These are phyloP conservation scores for Dillenia suffruticosa DNA, from an alignment of 164 flowering plant species.

Conservation along the genomic window DNA sequence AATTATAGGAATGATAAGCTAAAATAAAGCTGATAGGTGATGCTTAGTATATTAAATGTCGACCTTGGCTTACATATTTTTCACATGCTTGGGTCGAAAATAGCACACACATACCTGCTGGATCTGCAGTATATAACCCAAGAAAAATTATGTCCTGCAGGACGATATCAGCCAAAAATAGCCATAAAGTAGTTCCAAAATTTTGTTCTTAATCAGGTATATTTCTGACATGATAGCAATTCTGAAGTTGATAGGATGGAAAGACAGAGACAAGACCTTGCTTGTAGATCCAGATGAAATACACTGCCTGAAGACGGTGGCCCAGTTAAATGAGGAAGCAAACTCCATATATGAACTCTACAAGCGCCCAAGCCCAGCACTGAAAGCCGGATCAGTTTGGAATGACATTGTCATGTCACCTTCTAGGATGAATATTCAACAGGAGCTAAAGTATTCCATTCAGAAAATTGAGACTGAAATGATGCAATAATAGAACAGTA, in stretches of 20 bases:
- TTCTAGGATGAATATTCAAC: constrained; percentile 59
- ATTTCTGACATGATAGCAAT: constrained; percentile 8
- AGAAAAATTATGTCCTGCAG: background rate
- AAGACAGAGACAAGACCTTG: constrained; percentile 61
- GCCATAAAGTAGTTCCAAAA: too few relatives aligned
- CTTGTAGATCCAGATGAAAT: constrained; percentile 78
- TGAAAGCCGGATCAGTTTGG: constrained; percentile 56
- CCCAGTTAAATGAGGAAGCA: constrained; percentile 52
- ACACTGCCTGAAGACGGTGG: constrained; percentile 38
- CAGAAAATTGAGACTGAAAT: constrained; percentile 33
- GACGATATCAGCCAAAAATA: background rate
- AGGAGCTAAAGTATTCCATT: constrained; percentile 66
- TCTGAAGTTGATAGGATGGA: constrained; percentile 74
- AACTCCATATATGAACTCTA: constrained; percentile 57
- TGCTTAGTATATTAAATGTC: too few relatives aligned
- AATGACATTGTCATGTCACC: constrained; percentile 75
- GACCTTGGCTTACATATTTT: too few relatives aligned
- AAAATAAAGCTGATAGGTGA: too few relatives aligned
- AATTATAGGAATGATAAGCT: too few relatives aligned
- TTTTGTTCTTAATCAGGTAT: too few relatives aligned
- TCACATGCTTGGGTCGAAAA: too few relatives aligned
- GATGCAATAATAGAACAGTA: too few relatives aligned
- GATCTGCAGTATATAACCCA: too few relatives aligned
- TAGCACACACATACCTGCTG: too few relatives aligned
- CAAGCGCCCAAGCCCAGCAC: constrained; percentile 49